Conservation (phyloP, 2,329 filamentous ascomycete genomes). For the Dactylellina parvicollis region DNA sequence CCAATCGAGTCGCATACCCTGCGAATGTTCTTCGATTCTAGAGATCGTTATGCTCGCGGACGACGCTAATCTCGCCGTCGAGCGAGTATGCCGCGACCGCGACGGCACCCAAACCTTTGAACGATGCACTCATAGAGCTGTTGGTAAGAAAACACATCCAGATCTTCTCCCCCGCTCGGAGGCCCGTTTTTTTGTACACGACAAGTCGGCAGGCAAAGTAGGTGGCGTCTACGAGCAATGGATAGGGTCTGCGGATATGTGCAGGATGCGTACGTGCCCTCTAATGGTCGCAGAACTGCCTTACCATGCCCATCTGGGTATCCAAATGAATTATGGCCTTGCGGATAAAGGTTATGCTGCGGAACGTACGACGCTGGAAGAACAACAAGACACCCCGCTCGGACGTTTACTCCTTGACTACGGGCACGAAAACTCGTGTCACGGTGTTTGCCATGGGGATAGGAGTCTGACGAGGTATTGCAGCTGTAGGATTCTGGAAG, state of each 20-base stretch:
- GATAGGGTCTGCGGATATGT: conserved; percentile 18
- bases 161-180: conserved; percentile 25
- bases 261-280: conserved; percentile 7
- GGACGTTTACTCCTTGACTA: conserved; percentile 10
- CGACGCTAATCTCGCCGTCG: conserved; percentile 7
- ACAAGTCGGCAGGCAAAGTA: conserved; percentile 20
- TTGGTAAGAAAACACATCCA: conserved; percentile 17
- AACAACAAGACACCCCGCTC: conserved; percentile 23
- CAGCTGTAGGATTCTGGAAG: conserved; percentile 18
- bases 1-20: conserved; percentile 16
- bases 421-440: conserved; percentile 13
- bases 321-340: conserved; percentile 16
- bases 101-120: conserved; percentile 19
- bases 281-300: conserved; percentile 17
- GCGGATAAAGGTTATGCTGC: conserved; percentile 26
- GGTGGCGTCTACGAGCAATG: conserved; percentile 21
- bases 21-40: conserved; percentile 18
- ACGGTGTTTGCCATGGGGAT: conserved; percentile 17
- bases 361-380: conserved; percentile 19
- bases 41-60: conserved; percentile 10
- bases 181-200: conserved; percentile 21
- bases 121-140: conserved; percentile 19
- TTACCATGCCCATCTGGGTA: conserved; percentile 8
- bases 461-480: conserved; percentile 5
- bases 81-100: conserved; percentile 13